Percentiles rank a stretch among this genome's conserved stretches.
Evolutionary conservation across 768 basidiomycete species (phyloP).

Genomic region (Podaxis sp.): DNA sequence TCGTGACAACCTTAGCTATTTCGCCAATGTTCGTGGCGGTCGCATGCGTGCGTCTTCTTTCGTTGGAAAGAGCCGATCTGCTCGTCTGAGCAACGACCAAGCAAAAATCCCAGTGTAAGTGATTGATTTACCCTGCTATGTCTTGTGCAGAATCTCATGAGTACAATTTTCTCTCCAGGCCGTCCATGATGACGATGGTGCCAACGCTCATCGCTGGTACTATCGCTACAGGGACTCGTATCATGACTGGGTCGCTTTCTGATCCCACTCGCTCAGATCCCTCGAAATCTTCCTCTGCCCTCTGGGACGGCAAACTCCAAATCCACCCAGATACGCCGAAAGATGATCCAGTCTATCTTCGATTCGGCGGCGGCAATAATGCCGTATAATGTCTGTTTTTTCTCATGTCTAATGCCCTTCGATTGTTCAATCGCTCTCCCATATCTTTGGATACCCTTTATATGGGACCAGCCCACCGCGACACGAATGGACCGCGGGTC

Average conservation of each 20-base stretch:
- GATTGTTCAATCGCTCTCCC: not conserved
- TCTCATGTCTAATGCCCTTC: not conserved
- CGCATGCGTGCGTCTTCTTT: conserved; percentile 84
- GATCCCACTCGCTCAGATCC: conserved; percentile 79
- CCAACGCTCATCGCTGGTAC: conserved; percentile 44
- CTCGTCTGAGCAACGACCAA: conserved; percentile 51
- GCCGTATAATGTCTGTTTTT: not conserved
- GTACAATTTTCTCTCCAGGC: conserved; percentile 24
- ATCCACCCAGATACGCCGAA: conserved; percentile 82
- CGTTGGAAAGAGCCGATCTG: conserved; percentile 75
- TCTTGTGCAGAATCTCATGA: not conserved
- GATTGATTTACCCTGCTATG: conserved; percentile 3
- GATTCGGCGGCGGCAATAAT: conserved; percentile 3
- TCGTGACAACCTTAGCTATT: conserved; percentile 83
- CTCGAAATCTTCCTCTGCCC: conserved; percentile 75
- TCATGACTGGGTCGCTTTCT: conserved; percentile 55
- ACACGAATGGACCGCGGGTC: not conserved
- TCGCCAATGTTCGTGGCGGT: conserved; percentile 84
- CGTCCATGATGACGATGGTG: conserved; percentile 50
- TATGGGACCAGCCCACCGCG: not conserved
- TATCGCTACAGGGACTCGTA: conserved; percentile 65
- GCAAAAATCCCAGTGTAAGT: conserved; percentile 49
- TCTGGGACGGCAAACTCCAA: conserved; percentile 85
- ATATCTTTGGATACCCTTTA: not conserved
- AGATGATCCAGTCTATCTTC: conserved; percentile 54